A percentile compares a stretch with the other conserved stretches of the same genome.
These are phyloP conservation scores for Argentina anserina DNA, from an alignment of 306 rosid species.

Conservation along the genomic window DNA sequence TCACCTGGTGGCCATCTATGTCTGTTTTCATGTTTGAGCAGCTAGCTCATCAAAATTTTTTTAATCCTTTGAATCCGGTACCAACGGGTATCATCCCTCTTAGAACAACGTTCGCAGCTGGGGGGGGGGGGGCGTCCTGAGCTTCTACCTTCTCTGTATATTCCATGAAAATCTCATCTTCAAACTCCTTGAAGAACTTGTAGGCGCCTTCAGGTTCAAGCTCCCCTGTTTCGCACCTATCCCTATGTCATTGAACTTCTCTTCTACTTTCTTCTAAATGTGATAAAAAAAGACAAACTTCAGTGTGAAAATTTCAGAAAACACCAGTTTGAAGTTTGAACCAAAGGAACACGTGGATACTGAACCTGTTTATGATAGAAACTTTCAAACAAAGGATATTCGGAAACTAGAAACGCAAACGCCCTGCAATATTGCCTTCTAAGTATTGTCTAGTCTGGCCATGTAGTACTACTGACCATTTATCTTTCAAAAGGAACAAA, in stretches of 20 bases:
- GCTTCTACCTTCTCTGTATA: slow-evolving; percentile 54
- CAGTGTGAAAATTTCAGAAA: slow-evolving; percentile 12
- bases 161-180: slow-evolving; percentile 65
- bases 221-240: slow-evolving; percentile 93
- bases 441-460: background rate
- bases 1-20: slow-evolving; percentile 78
- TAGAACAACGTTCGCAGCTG: too few species aligned
- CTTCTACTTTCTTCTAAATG: slow-evolving; percentile 69
- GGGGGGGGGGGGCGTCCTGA: slow-evolving; percentile 39
- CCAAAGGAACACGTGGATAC: background rate
- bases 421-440: background rate
- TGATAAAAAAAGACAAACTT: slow-evolving; percentile 33
- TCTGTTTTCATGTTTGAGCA: slow-evolving; percentile 58
- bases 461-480: background rate
- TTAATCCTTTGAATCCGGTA: too few species aligned
- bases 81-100: too few species aligned
- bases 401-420: background rate
- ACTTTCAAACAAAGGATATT: background rate
- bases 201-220: slow-evolving; percentile 87
- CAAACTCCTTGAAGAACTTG: slow-evolving; percentile 70
- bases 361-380: background rate
- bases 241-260: slow-evolving; percentile 77
- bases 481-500: background rate
- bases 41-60: slow-evolving; percentile 43
- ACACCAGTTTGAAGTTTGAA: background rate